Conservation (phyloP, 2,329 filamentous ascomycete genomes). For the Teratosphaeriaceae sp. region DNA sequence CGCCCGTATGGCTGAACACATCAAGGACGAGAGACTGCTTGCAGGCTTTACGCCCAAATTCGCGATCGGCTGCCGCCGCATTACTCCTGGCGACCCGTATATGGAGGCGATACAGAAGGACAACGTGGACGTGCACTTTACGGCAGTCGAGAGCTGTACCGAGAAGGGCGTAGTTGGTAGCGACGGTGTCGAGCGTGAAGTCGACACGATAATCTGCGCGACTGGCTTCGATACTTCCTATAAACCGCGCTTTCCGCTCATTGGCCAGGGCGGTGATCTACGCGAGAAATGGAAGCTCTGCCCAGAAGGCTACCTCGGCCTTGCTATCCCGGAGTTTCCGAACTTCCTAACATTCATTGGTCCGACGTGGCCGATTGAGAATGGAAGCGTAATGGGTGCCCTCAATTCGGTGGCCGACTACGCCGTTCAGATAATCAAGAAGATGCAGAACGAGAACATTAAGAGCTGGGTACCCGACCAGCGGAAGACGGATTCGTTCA, state of each 20-base stretch:
- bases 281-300: constrained; percentile 34
- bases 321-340: constrained; percentile 37
- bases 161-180: constrained; percentile 37
- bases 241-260: no score
- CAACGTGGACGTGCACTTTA: constrained; percentile 47
- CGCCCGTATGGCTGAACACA: constrained; percentile 42
- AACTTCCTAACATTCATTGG: constrained; percentile 38
- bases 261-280: no score
- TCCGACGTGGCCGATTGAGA: constrained; percentile 36
- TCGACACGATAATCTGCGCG: constrained; percentile 41
- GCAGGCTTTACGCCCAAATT: constrained; percentile 43
- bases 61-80: constrained; percentile 39
- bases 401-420: constrained; percentile 35
- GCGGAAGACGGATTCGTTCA: constrained; percentile 37
- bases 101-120: constrained; percentile 44
- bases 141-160: constrained; percentile 39
- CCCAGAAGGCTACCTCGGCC: constrained; percentile 36
- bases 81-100: constrained; percentile 46
- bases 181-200: constrained; percentile 35
- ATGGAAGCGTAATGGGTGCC: constrained; percentile 40
- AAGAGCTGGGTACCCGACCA: constrained; percentile 35
- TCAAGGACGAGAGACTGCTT: constrained; percentile 45
- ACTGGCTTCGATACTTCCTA: no score
- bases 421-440: constrained; percentile 37
- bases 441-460: constrained; percentile 42